phyloP scores from a whole-genome alignment of 768 basidiomycete species.

The Tricholoma bakamatsutake region DNA sequence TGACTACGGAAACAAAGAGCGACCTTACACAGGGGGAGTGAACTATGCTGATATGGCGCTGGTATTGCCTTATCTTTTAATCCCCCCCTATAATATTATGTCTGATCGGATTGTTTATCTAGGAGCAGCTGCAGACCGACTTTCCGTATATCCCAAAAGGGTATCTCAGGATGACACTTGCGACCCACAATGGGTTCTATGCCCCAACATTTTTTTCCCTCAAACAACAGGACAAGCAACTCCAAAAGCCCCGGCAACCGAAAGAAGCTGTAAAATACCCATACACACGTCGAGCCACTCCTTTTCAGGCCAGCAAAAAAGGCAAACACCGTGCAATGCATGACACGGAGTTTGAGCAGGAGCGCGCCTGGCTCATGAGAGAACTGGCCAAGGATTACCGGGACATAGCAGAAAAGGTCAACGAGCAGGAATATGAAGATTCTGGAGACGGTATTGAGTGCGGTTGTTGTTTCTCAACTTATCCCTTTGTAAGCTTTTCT shows the following conservation, averaged over 20 bases:
- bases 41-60: slow-evolving; percentile 48
- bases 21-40: slow-evolving; percentile 35
- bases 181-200: slow-evolving; percentile 36
- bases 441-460: slow-evolving; percentile 63
- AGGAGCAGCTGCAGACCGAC: slow-evolving; percentile 44
- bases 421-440: slow-evolving; percentile 26
- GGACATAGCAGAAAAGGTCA: slow-evolving; percentile 1
- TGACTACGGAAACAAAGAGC: slow-evolving; percentile 48
- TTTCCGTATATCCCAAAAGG: slow-evolving; percentile 46
- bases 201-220: slow-evolving; percentile 51
- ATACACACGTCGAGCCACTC: slow-evolving; percentile 27
- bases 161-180: slow-evolving; percentile 38
- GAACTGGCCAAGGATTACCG: not conserved
- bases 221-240: slow-evolving; percentile 17
- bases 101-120: not conserved
- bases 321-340: slow-evolving; percentile 39
- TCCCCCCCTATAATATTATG: not conserved
- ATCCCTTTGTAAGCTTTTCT: slow-evolving; percentile 54
- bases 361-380: slow-evolving; percentile 13
- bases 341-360: slow-evolving; percentile 41
- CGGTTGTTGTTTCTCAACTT: slow-evolving; percentile 77
- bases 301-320: slow-evolving; percentile 24
- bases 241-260: not conserved
- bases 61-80: slow-evolving; percentile 28
- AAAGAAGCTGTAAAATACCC: slow-evolving; percentile 25